Conservation (phyloP, 371 early-diverging fungal species). For the Saksenaea oblongispora region DNA sequence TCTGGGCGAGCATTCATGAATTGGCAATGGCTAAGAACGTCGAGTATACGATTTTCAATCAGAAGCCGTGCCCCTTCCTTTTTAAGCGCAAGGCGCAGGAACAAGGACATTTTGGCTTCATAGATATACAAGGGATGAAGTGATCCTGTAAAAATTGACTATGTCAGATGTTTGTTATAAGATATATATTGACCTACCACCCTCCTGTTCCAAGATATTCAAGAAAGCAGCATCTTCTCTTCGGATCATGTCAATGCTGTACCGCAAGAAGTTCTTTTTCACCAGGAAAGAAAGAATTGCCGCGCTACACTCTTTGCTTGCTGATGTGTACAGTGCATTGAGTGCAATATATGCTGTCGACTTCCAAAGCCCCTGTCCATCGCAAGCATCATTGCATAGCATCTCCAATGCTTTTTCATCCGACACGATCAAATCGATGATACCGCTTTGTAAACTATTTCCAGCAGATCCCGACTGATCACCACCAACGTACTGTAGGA, state of each 20-base stretch:
- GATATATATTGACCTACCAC: constrained; percentile 32
- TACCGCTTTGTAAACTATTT: constrained; percentile 21
- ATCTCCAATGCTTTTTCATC: constrained; percentile 69
- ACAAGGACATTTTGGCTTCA: constrained; percentile 82
- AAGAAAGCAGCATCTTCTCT: constrained; percentile 70
- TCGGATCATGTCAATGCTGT: constrained; percentile 64
- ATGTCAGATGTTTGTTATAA: background rate
- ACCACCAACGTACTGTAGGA: constrained; percentile 60
- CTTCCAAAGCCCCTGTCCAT: constrained; percentile 81
- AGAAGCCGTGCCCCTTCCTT: constrained; percentile 78
- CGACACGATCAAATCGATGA: constrained; percentile 40
- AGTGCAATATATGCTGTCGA: constrained; percentile 82
- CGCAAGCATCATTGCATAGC: constrained; percentile 80
- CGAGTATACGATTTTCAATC: constrained; percentile 75
- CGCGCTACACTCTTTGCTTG: constrained; percentile 49
- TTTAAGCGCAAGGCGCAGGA: constrained; percentile 75
- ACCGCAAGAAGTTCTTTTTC: constrained; percentile 68
- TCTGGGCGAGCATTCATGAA: constrained; percentile 42
- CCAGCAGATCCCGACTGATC: background rate
- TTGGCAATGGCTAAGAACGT: constrained; percentile 72
- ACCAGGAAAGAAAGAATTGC: constrained; percentile 66
- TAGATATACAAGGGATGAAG: constrained; percentile 69
- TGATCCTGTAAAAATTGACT: constrained; percentile 35
- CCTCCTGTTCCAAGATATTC: constrained; percentile 53
- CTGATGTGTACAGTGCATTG: constrained; percentile 66